Percentiles rank a stretch among this genome's conserved stretches.
Evolutionary conservation across 805 yeast species (phyloP).

Genomic region (Phaffomyces antillensis): DNA sequence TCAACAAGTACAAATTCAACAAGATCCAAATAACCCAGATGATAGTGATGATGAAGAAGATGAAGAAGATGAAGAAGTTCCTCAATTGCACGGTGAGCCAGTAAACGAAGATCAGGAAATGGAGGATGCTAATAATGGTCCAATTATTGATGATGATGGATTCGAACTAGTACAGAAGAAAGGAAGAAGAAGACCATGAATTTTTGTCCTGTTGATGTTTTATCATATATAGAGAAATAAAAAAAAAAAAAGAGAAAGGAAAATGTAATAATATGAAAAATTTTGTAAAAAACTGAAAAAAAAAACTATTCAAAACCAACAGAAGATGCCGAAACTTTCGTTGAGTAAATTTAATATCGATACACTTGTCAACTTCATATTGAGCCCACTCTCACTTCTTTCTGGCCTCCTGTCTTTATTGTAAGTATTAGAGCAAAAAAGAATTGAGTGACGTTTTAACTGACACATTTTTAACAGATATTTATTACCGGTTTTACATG

Average conservation of each 20-base stretch:
- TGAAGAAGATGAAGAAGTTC: conserved; percentile 35
- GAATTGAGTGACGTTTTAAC: background rate
- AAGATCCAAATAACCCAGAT: conserved; percentile 61
- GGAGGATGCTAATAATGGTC: conserved; percentile 39
- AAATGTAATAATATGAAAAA: background rate
- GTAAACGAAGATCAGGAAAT: conserved; percentile 32
- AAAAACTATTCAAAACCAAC: background rate
- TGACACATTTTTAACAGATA: conserved; percentile 5
- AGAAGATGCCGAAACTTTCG: background rate
- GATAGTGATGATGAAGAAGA: conserved; percentile 45
- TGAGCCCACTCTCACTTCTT: conserved; percentile 1
- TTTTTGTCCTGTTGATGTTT: background rate
- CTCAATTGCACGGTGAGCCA: conserved; percentile 13
- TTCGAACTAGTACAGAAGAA: conserved; percentile 79
- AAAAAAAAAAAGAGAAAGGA: conserved; percentile 1
- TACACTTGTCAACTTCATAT: background rate
- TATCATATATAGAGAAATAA: background rate
- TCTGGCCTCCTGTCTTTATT: background rate
- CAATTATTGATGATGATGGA: conserved; percentile 89
- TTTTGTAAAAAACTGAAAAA: background rate
- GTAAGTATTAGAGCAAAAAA: conserved; percentile 2
- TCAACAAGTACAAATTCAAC: conserved; percentile 39
- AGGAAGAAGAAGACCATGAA: conserved; percentile 39
- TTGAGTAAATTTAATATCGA: conserved; percentile 2
- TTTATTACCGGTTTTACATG: conserved; percentile 3